Percentiles rank a stretch among this genome's conserved stretches.
These are phyloP conservation scores for Kwoniella heveanensis DNA, from an alignment of 768 basidiomycete species.

Conservation along the genomic window DNA sequence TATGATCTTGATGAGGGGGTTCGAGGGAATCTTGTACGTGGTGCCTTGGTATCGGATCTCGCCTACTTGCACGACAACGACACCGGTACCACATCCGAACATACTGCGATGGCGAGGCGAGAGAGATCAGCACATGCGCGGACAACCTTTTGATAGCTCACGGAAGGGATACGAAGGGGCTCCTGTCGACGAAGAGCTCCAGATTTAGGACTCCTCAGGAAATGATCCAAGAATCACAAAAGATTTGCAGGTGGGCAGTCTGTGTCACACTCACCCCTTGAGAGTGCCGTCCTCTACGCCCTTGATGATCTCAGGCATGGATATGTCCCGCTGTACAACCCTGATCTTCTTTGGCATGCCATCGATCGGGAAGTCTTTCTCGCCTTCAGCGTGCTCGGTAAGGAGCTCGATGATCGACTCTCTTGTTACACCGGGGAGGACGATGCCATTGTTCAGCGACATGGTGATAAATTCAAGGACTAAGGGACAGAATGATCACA, in stretches of 20 bases:
- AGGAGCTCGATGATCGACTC: constrained; percentile 47
- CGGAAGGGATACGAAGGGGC: too few species aligned
- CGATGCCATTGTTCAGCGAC: constrained; percentile 48
- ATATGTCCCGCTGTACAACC: constrained; percentile 48
- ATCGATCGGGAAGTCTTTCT: constrained; percentile 34
- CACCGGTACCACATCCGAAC: constrained; percentile 52
- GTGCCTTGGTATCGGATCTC: constrained; percentile 42
- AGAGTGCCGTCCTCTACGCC: constrained; percentile 38
- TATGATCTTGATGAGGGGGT: constrained; percentile 41
- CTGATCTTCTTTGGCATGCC: constrained; percentile 44
- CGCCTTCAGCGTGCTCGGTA: constrained; percentile 33
- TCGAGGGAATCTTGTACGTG: constrained; percentile 36
- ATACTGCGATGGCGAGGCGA: constrained; percentile 22
- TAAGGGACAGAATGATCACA: constrained; percentile 1
- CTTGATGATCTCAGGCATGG: constrained; percentile 45
- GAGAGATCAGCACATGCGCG: too few species aligned
- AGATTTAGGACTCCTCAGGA: too few species aligned
- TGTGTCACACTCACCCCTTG: constrained; percentile 46
- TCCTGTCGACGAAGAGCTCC: neutral
- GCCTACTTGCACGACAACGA: constrained; percentile 42
- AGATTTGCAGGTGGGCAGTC: too few species aligned
- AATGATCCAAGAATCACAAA: too few species aligned
- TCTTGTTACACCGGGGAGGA: constrained; percentile 49
- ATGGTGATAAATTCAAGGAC: constrained; percentile 51
- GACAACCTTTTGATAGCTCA: too few species aligned